Evolutionary conservation across 208 protist genomes (phyloP).

Genomic region (Crithidia expoeki): DNA sequence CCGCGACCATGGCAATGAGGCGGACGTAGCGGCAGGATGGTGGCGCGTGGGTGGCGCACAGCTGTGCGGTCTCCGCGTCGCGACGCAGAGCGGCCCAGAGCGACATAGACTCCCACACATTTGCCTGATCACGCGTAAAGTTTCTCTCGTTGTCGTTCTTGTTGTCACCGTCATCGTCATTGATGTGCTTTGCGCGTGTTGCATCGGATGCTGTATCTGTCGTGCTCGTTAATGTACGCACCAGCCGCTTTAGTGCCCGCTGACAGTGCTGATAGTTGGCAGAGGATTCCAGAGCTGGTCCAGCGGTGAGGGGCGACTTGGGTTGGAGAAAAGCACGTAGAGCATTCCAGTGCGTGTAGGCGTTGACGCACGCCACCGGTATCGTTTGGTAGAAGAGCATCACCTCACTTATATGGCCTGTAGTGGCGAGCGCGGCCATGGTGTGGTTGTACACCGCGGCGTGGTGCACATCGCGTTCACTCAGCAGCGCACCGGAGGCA

Average conservation of each 20-base stretch:
- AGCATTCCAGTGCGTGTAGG: slow-evolving; percentile 38
- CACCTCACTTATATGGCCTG: slow-evolving; percentile 30
- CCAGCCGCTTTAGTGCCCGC: slow-evolving; percentile 24
- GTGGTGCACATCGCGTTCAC: slow-evolving; percentile 23
- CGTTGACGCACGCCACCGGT: slow-evolving; percentile 18
- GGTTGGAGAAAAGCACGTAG: slow-evolving; percentile 34
- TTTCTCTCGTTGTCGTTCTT: background rate
- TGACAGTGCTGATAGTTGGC: slow-evolving; percentile 26
- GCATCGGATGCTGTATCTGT: background rate
- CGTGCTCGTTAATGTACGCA: background rate
- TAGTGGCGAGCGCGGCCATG: slow-evolving; percentile 43
- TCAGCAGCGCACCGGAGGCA: slow-evolving; percentile 20
- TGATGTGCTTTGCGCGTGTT: background rate
- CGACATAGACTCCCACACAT: slow-evolving; percentile 39
- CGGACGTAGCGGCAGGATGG: slow-evolving; percentile 38
- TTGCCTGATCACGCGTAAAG: slow-evolving; percentile 25
- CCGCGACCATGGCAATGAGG: slow-evolving; percentile 34
- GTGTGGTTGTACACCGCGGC: slow-evolving; percentile 51
- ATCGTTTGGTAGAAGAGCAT: slow-evolving; percentile 37
- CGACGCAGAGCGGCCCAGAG: slow-evolving; percentile 40
- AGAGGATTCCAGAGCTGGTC: slow-evolving; percentile 12
- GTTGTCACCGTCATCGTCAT: background rate
- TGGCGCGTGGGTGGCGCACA: slow-evolving; percentile 35
- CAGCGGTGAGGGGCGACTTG: background rate
- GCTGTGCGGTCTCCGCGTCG: slow-evolving; percentile 23